Percentiles rank a stretch among this genome's conserved stretches.
phyloP scores from a whole-genome alignment of 768 basidiomycete genomes.

The Lactarius vividus region DNA sequence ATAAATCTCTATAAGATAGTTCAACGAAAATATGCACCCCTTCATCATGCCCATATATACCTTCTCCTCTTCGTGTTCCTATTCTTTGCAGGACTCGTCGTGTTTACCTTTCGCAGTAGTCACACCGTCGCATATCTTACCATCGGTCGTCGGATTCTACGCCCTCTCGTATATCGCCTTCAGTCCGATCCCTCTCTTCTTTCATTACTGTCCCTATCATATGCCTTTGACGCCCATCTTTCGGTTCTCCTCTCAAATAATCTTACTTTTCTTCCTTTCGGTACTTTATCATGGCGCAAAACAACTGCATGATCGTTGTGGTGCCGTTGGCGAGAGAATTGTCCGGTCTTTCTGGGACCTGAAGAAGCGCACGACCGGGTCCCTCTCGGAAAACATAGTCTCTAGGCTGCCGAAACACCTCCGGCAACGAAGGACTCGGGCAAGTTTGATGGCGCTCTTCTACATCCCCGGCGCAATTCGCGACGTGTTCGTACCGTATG shows the following conservation, averaged over 20 bases:
- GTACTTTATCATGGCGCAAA: neutral
- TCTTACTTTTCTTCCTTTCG: neutral
- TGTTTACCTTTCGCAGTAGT: neutral
- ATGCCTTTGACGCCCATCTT: neutral
- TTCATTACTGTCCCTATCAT: conserved; percentile 9
- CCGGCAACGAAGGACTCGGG: neutral
- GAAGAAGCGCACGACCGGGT: neutral
- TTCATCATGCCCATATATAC: conserved; percentile 1
- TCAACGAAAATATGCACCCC: conserved; percentile 5
- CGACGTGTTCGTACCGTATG: neutral
- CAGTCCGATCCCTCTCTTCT: conserved; percentile 1
- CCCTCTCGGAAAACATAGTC: neutral
- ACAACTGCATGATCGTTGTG: neutral
- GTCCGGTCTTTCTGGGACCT: neutral
- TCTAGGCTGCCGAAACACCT: neutral
- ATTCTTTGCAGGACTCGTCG: conserved; percentile 16
- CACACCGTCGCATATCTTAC: neutral
- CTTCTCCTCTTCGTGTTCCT: conserved; percentile 16
- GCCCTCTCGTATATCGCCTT: neutral
- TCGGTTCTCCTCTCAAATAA: neutral
- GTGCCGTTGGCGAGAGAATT: accelerated
- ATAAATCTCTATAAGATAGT: too few relatives aligned
- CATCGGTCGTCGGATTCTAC: conserved; percentile 4
- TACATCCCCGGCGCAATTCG: neutral
- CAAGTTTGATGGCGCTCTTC: neutral